Evolutionary conservation across 169 alveolate genomes (phyloP), one percentile per base, ranked within the genome.

Genomic region (Babesia ovata): DNA sequence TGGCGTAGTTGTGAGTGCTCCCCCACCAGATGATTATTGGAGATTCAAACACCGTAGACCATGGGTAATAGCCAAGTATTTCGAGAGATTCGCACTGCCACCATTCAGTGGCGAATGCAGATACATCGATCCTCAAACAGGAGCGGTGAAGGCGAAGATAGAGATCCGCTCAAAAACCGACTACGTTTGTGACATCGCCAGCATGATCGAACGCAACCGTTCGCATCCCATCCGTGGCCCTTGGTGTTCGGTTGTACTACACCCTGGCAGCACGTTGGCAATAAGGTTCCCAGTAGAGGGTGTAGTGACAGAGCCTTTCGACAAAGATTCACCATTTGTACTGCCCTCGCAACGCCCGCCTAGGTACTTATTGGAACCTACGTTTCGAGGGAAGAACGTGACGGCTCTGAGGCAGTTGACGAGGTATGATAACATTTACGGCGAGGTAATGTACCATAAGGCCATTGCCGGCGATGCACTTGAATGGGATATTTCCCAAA

Each of bases 231-330:
- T 44, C 12, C 4, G 21, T 2, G 61, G 61, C 14, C 11, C 11
- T 9, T 65, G 74, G 74, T 65, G 74, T 22, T n/a, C 33, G 16
- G 74, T 65, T 6, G 61, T 26, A 8, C 59, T 65, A 0, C 12
- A 21, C 21, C 74, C 74, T 0, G 74, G 74, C 2, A 45, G 74
- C 46, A 65, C 44, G 2, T 49, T 65, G 36, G 48, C 74, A 0
- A 48, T 65, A 24, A 45, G 26, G 26, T 49, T 65, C 12, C 74
- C 74, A n/a, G 49, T 45, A 0, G 74, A 65, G 46, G 36, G 16
- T 2, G 45, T 2, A 1, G 39, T 3, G 53, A 4, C 28, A 19
- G 42, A 63, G 14, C 49, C 44, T 21, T 49, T 22, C 46, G 13
- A 28, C 4, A 12, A 26, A 7, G 48, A 49, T 17, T 12, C 14